phyloP scores from a whole-genome alignment of 371 early-diverging fungal genomes.

The Rhizopus arrhizus region DNA sequence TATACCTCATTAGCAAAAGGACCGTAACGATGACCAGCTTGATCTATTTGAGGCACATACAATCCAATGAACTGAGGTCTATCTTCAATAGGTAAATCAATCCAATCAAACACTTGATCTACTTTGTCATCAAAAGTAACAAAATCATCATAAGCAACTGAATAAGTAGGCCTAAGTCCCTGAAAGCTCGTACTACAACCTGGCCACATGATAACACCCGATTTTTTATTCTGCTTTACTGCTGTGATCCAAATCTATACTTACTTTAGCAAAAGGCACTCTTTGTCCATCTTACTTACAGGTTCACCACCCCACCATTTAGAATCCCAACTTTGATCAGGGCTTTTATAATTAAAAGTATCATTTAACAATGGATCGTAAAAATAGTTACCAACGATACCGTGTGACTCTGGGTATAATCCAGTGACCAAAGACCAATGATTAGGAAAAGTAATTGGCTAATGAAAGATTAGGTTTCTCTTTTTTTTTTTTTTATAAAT shows the following conservation, averaged over 20 bases:
- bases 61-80: constrained; percentile 79
- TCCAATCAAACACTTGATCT: constrained; percentile 72
- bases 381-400: constrained; percentile 90
- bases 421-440: constrained; percentile 94
- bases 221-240: constrained; percentile 63
- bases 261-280: background rate
- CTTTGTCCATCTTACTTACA: constrained; percentile 35
- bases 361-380: constrained; percentile 76
- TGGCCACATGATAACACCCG: constrained; percentile 90
- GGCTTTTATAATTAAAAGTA: constrained; percentile 79
- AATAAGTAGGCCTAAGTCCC: constrained; percentile 65
- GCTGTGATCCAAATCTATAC: constrained; percentile 89
- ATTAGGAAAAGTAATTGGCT: constrained; percentile 91
- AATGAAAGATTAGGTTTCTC: background rate
- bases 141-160: constrained; percentile 55
- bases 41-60: constrained; percentile 84
- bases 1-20: constrained; percentile 68
- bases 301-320: constrained; percentile 96
- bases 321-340: constrained; percentile 58
- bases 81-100: constrained; percentile 69
- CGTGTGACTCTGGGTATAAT: constrained; percentile 88
- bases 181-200: constrained; percentile 68
- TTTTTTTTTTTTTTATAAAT: background rate
- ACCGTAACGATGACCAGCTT: constrained; percentile 80
- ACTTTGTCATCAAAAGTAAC: constrained; percentile 64